Base-by-base conservation (phyloP, 768 basidiomycete genomes). In the Sarcodon sp. region DNA sequence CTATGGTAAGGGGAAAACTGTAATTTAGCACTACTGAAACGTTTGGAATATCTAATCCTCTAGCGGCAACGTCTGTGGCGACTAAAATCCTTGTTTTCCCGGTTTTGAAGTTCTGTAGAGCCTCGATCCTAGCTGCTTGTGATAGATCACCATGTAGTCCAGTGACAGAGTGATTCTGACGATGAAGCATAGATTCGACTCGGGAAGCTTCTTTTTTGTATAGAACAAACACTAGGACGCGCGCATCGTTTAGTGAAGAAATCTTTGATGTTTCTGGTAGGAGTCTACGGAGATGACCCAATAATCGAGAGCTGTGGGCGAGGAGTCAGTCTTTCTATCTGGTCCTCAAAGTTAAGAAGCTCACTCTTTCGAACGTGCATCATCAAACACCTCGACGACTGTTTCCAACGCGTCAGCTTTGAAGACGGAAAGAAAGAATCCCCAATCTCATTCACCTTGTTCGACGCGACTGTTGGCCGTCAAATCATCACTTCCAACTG, bases 201-300 rank as follows among this genome's bases (percentile, higher is more conserved):
- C 96, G 76, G 13, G 87, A 76, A 6, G 93, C 90, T 63, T 97
- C 96, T 62, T 92, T 94, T 68, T 99, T 99, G 71, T 99, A 99
- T 35, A 98, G 71, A 12, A 87, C 94, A 61, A 99, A 99, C 27
- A 99, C 76, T 33, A 99, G 78, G 51, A 89, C 76, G 35, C 88
- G 83, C 8, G 83, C 71, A 18, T 83, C 80, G 43, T 58, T 66
- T 45, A 66, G 64, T 45, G 68, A 69, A 48, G 66, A 69, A 41
- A 61, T 70, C 48, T 72, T 70, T n/a, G 64, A 73, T 55, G 85
- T 83, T 59, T 80, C 79, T 64, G 79, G 77, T 10, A 69, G 60
- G 13, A 84, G 64, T 3, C 65, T 63, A 33, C 67, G 73, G 33
- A 90, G 70, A 41, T 74, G 71, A 18, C 70, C 66, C 27, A 78